Base-by-base conservation (phyloP, 495 filamentous ascomycete genomes). In the Bombardia bombarda region DNA sequence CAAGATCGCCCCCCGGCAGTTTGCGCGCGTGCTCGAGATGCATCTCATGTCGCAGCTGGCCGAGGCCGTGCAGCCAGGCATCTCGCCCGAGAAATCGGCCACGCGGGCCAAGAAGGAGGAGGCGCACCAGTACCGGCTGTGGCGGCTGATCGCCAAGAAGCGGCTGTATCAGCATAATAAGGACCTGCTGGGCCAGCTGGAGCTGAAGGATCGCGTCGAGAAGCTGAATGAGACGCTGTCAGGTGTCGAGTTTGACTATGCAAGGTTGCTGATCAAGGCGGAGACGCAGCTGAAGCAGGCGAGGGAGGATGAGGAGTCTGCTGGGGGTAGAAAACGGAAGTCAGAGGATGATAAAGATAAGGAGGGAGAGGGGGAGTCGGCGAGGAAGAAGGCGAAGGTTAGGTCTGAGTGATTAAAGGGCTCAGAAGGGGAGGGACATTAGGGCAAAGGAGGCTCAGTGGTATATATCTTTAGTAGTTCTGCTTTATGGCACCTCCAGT, bases 1-100 rank as follows among this genome's bases (percentile, higher is more conserved):
- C 40, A 95, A 95, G 59, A 87, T 97, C 46, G 80, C 82, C 5
- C 72, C 80, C 0, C 80, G 90, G n/a, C 92, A 97, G 63, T 95
- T 96, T 62, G 72, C 72, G 22, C 79, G 90, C 23, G 71, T 95
- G 8, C 65, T 90, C 13, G 92, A 98, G 63, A 88, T 97, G 80
- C 80, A 85, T 42, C 82, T 95, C 6, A 82, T 96, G 50, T 81
- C 81, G 6, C 70, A 66, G 38, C 82, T 96, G 19, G 79, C 87
- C 1, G 53, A 67, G 7, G 62, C 69, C 10, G 72, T 87, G 43
- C 77, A 84, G 20, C 71, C 74, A 22, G 62, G 50, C 9, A 47
- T 69, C 5, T 43, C 47, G 9, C 40, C 43, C 2, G 57, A 60
- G 12, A 43, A 46, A 25, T 43, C 43, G 30, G 49, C 48, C 12